Conservation (phyloP, 2,329 filamentous ascomycete genomes). For the Ophiostoma sp. region DNA sequence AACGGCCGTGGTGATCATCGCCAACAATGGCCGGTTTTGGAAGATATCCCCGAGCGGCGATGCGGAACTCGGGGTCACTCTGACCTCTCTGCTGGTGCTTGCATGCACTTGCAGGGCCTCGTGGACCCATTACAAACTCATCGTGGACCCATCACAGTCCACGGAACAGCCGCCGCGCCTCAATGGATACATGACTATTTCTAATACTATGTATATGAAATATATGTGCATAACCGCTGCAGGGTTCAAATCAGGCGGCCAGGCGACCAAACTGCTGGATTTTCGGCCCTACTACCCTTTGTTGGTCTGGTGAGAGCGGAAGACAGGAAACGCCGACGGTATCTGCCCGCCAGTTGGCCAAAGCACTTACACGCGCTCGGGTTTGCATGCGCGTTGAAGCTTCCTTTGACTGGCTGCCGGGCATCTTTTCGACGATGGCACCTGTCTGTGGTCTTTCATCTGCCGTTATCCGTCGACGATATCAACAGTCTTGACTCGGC, state of each 20-base stretch:
- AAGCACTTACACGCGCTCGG: background rate
- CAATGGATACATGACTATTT: background rate
- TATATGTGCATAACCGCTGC: background rate
- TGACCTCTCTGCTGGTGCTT: background rate
- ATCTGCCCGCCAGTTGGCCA: background rate
- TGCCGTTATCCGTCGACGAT: background rate
- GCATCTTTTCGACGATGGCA: background rate
- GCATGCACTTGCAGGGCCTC: background rate
- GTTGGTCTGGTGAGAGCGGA: background rate
- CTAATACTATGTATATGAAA: background rate
- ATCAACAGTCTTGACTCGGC: background rate
- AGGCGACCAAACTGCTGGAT: background rate
- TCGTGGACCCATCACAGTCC: background rate
- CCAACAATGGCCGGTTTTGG: background rate
- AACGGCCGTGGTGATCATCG: background rate
- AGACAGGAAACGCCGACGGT: background rate
- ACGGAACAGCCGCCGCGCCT: background rate
- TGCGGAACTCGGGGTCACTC: background rate
- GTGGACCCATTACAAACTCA: background rate
- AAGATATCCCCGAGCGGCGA: background rate
- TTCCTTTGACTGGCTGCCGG: background rate
- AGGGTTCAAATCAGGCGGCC: too few relatives aligned
- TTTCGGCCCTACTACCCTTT: constrained; percentile 3
- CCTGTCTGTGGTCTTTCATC: too few relatives aligned
- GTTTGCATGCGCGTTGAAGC: background rate